Evolutionary conservation across 2,329 filamentous ascomycete species (phyloP).

Genomic region (Cercospora beticola): DNA sequence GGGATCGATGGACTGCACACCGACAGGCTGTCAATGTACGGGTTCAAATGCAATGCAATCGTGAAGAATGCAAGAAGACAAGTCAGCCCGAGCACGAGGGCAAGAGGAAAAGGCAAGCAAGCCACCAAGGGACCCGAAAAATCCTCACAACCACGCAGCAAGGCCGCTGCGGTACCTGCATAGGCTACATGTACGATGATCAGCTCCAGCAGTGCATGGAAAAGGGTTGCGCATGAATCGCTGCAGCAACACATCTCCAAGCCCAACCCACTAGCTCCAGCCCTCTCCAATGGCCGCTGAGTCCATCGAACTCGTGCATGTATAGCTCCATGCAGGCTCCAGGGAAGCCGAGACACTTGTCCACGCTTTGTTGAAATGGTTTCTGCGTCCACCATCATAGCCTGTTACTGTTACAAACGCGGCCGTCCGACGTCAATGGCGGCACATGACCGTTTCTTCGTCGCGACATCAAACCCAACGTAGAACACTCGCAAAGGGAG

Average conservation of each 20-base stretch:
- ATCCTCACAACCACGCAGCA: not conserved
- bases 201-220: constrained; percentile 7
- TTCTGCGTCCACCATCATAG: not conserved
- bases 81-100: not conserved
- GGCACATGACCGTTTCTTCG: not conserved
- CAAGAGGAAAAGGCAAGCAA: not conserved
- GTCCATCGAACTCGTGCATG: not conserved
- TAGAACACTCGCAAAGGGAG: not conserved
- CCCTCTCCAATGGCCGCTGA: not conserved
- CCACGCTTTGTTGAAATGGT: not conserved
- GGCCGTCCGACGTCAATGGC: not conserved
- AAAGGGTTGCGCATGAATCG: not conserved
- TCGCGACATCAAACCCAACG: not conserved
- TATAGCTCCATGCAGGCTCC: not conserved
- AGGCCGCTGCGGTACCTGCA: constrained; percentile 1
- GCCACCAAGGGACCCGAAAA: not conserved
- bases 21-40: not conserved
- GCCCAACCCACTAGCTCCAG: not conserved
- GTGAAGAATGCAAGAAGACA: not conserved
- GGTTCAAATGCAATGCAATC: not conserved
- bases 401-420: not conserved
- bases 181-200: constrained; percentile 18
- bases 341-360: not conserved
- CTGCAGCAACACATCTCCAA: not conserved
- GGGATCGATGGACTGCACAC: not conserved